Evolutionary conservation across 2,329 filamentous ascomycete genomes (phyloP), one percentile per base, ranked within the genome.

Genomic region (Aspergillus quadricinctus): DNA sequence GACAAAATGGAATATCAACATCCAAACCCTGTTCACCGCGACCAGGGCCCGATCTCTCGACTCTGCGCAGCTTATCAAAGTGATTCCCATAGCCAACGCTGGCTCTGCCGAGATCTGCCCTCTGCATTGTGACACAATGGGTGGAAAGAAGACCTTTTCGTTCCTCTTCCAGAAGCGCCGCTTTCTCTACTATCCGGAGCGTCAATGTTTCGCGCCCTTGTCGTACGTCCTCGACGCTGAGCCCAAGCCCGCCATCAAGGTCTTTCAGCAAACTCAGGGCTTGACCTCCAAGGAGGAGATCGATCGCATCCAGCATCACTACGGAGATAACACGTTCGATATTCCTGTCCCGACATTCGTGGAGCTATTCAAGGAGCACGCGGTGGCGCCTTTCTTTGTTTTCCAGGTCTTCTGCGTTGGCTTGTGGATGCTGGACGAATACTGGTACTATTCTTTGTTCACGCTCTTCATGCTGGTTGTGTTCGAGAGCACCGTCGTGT

Each of bases 401-500:
- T 99, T 99, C 78, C 94, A 99, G 80, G 82, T 99, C 59, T 99
- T 99, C 80, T 99, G 95, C 67, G 94, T 99, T 57, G 95, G 94
- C 17, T 80, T 99, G 59, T 99, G 94, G 94, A 90, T 97, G 87
- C 80, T 99, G 71, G 94, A 99, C 71, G 95, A 99, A 77, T 99
- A 97, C 78, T 99, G 95, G 94, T 99, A 99, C 80, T 99, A 99
- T 78, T 97, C 94, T 59, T 84, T 99, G 21, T 99, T 99, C 76
- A 99, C 95, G 0, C 86, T 99, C 23, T 92, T 97, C 79, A 99
- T 99, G 95, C 85, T 99, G 55, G 91, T 99, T 64, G 88, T 86
- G 57, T 99, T 99, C 66, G 94, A 99, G 79, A 97, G 92, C 74
- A 99, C 94, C 2, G 95, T 99, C 40, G 95, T 99, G 17, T 99